Conservation (phyloP, 1,139 yeast species). For the Geotrichum cucujoidarum region DNA sequence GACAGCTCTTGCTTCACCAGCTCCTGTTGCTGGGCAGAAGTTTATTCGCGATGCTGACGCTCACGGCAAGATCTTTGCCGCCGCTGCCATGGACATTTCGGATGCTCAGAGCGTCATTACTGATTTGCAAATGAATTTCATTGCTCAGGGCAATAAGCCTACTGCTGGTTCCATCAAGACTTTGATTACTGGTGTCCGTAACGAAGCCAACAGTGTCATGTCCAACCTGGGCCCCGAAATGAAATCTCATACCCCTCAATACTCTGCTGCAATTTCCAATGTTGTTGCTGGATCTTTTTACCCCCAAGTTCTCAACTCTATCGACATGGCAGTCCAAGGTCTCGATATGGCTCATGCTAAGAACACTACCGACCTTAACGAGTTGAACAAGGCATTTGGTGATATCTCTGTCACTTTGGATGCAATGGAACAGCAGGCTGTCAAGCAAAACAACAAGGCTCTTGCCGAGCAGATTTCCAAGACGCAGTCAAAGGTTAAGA, state of each 20-base stretch:
- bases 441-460: constrained; percentile 3
- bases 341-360: constrained; percentile 26
- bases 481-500: constrained; percentile 6
- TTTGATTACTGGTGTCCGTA: constrained; percentile 32
- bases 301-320: constrained; percentile 36
- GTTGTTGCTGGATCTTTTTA: constrained; percentile 32
- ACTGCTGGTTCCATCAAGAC: constrained; percentile 26
- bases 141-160: constrained; percentile 22
- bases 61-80: constrained; percentile 2
- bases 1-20: constrained; percentile 2
- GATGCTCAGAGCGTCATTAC: constrained; percentile 11
- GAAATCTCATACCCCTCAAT: constrained; percentile 29
- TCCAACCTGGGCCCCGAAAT: constrained; percentile 26
- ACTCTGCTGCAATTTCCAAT: constrained; percentile 27
- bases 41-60: constrained; percentile 14
- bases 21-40: constrained; percentile 6
- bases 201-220: constrained; percentile 32
- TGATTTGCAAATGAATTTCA: constrained; percentile 7
- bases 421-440: constrained; percentile 12
- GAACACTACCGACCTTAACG: no score
- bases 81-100: constrained; percentile 10
- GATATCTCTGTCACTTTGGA: constrained; percentile 13
- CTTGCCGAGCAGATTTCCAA: constrained; percentile 10
- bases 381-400: constrained; percentile 19
- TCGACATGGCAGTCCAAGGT: constrained; percentile 32